Conservation (phyloP, 352 stramenopile genomes). For the Achlya hypogyna region DNA sequence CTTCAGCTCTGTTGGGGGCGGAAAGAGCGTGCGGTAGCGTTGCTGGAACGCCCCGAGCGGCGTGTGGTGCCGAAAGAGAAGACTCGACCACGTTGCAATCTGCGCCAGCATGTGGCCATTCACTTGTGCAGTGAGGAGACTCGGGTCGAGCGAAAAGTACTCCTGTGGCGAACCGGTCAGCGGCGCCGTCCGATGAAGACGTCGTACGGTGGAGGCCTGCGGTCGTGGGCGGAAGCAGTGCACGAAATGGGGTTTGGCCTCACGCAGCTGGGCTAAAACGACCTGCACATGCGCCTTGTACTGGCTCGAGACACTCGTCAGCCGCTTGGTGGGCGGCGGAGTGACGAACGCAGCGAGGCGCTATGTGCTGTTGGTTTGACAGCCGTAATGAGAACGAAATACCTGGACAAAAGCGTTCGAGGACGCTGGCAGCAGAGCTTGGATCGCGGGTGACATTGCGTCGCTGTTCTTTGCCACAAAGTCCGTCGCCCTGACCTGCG, state of each 20-base stretch:
- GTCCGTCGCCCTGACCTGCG: background rate
- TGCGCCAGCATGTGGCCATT: conserved; percentile 11
- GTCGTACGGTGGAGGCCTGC: background rate
- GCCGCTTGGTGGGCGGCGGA: too few species aligned
- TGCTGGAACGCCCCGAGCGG: background rate
- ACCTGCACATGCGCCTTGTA: conserved; percentile 1
- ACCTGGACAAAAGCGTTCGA: conserved; percentile 10
- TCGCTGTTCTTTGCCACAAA: conserved; percentile 19
- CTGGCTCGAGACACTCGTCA: too few species aligned
- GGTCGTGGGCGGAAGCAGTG: conserved; percentile 13
- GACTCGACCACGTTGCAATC: conserved; percentile 1
- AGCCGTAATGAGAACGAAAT: background rate
- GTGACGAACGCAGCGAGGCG: too few species aligned
- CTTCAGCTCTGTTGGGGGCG: too few species aligned
- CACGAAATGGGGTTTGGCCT: conserved; percentile 8
- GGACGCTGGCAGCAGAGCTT: background rate
- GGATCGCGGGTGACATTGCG: background rate
- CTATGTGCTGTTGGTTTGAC: background rate
- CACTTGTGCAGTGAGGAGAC: conserved; percentile 1
- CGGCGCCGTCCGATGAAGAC: background rate
- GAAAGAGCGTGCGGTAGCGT: conserved; percentile 8
- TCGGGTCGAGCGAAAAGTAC: background rate
- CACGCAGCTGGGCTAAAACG: background rate
- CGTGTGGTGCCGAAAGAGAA: conserved; percentile 5
- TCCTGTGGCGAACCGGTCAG: background rate